Conservation (phyloP, 805 yeast genomes). For the Kodamaea leandrae region DNA sequence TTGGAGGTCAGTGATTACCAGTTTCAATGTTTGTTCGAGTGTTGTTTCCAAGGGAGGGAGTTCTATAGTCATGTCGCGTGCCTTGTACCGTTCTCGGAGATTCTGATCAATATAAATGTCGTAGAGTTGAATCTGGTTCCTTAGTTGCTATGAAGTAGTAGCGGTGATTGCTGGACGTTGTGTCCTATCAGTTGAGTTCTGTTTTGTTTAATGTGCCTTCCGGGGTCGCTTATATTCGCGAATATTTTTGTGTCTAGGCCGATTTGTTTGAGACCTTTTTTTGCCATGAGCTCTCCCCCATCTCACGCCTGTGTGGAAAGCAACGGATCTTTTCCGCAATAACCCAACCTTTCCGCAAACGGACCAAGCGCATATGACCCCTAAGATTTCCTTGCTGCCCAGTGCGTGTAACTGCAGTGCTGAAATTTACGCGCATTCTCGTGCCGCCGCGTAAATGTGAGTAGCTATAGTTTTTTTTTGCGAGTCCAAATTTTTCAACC, state of each 20-base stretch:
- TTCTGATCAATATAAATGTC: too few species aligned
- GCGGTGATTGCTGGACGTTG: too few species aligned
- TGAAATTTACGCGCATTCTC: not conserved
- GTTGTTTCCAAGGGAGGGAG: constrained; percentile 1
- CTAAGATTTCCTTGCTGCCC: not conserved
- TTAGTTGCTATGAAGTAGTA: too few species aligned
- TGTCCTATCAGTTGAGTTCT: too few species aligned
- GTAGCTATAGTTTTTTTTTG: not conserved
- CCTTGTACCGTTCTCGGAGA: too few species aligned
- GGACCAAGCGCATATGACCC: too few species aligned
- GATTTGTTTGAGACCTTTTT: not conserved
- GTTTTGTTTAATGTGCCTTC: too few species aligned
- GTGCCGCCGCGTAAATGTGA: not conserved
- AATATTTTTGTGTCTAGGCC: not conserved
- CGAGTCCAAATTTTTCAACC: constrained; percentile 1
- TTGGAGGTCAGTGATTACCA: not conserved
- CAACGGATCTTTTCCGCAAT: too few species aligned
- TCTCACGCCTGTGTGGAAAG: too few species aligned
- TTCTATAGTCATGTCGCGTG: constrained; percentile 5
- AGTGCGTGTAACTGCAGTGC: not conserved
- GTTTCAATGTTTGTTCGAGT: not conserved
- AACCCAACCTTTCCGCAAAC: too few species aligned
- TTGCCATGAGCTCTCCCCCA: not conserved
- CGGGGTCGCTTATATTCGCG: not conserved
- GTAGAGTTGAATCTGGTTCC: too few species aligned